Evolutionary conservation across 2,329 filamentous ascomycete genomes (phyloP).

Genomic region (Beauveria sp.): DNA sequence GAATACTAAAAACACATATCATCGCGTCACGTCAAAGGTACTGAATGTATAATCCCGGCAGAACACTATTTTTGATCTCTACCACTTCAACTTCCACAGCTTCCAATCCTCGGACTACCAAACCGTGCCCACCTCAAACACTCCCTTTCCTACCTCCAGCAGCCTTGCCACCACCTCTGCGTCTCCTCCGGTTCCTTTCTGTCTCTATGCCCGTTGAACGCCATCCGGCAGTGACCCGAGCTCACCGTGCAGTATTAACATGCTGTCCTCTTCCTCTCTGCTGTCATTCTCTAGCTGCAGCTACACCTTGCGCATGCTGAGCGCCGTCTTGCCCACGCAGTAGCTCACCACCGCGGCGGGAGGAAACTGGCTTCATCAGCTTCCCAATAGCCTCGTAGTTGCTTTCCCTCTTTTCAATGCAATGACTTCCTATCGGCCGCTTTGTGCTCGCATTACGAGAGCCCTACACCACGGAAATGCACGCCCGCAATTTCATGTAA

Average conservation of each 20-base stretch:
- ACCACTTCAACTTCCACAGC: neutral
- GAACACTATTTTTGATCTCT: no score
- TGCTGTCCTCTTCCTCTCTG: neutral
- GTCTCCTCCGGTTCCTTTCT: neutral
- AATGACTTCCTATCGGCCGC: neutral
- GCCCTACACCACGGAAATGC: neutral
- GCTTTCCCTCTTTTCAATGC: slow-evolving; percentile 7
- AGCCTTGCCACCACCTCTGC: neutral
- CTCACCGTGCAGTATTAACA: slow-evolving; percentile 15
- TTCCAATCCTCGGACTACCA: neutral
- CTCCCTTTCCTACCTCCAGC: neutral
- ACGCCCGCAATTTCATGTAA: neutral
- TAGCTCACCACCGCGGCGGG: slow-evolving; percentile 8
- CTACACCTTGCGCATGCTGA: slow-evolving; percentile 17
- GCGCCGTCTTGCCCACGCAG: slow-evolving; percentile 14
- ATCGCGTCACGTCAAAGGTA: neutral
- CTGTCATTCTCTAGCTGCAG: slow-evolving; percentile 13
- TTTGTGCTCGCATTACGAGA: neutral
- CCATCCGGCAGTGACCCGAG: slow-evolving; percentile 15
- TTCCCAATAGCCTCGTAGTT: neutral
- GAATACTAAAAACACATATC: no score
- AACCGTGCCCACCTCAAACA: neutral
- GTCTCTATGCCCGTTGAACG: slow-evolving; percentile 15
- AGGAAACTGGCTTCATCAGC: neutral
- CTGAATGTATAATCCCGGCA: no score